phyloP scores from a whole-genome alignment of 306 rosid species.

The Prunus padus region DNA sequence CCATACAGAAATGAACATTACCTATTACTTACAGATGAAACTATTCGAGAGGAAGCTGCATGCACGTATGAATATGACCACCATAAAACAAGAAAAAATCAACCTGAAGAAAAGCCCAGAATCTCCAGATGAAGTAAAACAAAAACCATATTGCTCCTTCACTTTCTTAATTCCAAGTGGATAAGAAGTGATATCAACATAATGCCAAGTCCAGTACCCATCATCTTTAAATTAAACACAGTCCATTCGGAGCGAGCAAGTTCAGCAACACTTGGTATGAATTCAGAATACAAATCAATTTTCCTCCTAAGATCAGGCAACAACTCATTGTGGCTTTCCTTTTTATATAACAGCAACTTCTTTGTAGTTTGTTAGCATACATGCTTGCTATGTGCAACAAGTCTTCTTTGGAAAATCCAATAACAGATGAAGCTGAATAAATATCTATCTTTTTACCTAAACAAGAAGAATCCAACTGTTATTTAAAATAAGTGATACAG shows the following conservation, averaged over 20 bases:
- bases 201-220: slow-evolving; percentile 74
- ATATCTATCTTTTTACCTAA: slow-evolving; percentile 93
- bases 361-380: slow-evolving; percentile 51
- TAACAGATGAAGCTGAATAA: slow-evolving; percentile 79
- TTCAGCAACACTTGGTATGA: slow-evolving; percentile 69
- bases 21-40: slow-evolving; percentile 71
- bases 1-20: slow-evolving; percentile 2
- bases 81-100: slow-evolving; percentile 53
- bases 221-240: slow-evolving; percentile 78
- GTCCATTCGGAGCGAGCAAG: slow-evolving; percentile 98
- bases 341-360: slow-evolving; percentile 39
- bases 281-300: slow-evolving; percentile 62
- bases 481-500: neutral
- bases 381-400: slow-evolving; percentile 49
- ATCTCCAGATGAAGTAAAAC: slow-evolving; percentile 41
- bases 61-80: slow-evolving; percentile 74
- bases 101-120: slow-evolving; percentile 42
- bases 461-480: slow-evolving; percentile 10
- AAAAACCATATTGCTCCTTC: slow-evolving; percentile 43
- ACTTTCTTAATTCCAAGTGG: slow-evolving; percentile 64
- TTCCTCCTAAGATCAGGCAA: slow-evolving; percentile 59
- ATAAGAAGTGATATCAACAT: slow-evolving; percentile 62
- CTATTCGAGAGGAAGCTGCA: slow-evolving; percentile 91
- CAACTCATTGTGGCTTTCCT: slow-evolving; percentile 36
- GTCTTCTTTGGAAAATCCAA: slow-evolving; percentile 90